Evolutionary conservation across 495 filamentous ascomycete genomes (phyloP).

Genomic region (Penicillium cinerascens): DNA sequence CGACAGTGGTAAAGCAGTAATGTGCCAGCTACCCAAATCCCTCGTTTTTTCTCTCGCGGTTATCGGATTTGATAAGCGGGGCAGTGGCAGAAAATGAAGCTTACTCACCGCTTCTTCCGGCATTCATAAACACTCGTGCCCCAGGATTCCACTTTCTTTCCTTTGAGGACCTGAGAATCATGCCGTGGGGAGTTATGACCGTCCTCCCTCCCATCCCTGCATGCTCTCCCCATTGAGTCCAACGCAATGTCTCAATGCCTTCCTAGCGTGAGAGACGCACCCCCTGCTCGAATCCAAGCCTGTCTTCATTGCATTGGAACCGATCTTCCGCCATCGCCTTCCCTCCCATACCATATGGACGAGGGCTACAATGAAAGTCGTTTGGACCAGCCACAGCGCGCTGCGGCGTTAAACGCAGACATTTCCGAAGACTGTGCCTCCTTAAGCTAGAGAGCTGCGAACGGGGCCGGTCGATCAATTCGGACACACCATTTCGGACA

Average conservation of each 20-base stretch:
- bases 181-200: constrained; percentile 4
- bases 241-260: constrained; percentile 3
- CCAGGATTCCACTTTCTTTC: not conserved
- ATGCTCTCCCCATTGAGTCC: constrained; percentile 3
- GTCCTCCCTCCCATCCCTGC: constrained; percentile 10
- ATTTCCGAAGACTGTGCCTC: too few species aligned
- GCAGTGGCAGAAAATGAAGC: constrained; percentile 13
- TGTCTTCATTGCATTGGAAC: not conserved
- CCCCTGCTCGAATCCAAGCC: constrained; percentile 5
- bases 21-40: not conserved
- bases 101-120: constrained; percentile 1
- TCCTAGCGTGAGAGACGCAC: constrained; percentile 18
- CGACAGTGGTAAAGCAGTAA: not conserved
- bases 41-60: constrained; percentile 7
- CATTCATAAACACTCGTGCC: not conserved
- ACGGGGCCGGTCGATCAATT: too few species aligned
- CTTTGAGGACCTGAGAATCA: constrained; percentile 1
- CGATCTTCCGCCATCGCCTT: too few species aligned
- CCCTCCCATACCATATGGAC: too few species aligned
- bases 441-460: too few species aligned
- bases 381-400: not conserved
- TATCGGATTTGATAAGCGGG: constrained; percentile 13
- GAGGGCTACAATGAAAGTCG: not conserved
- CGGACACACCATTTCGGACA: too few species aligned
- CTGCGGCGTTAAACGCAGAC: too few species aligned